These are phyloP conservation scores for Entomophthora muscae DNA, from an alignment of 371 early-diverging fungal species.

Conservation along the genomic window DNA sequence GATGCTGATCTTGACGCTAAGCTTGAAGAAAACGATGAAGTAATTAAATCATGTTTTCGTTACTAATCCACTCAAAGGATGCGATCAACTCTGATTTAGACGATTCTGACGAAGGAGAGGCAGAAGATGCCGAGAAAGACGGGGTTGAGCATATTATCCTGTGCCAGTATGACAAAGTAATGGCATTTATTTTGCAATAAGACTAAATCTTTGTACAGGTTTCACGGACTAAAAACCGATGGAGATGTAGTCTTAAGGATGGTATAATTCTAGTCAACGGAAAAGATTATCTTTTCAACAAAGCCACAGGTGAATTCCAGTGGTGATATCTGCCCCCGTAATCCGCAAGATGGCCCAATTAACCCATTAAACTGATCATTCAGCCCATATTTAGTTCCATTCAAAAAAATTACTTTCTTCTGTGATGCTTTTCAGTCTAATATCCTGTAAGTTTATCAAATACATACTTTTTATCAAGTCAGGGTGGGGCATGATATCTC, in stretches of 20 bases:
- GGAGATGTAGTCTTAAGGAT: constrained; percentile 90
- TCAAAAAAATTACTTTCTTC: no score
- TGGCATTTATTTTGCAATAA: background rate
- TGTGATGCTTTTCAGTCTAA: no score
- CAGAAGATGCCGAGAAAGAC: constrained; percentile 46
- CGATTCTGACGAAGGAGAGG: constrained; percentile 50
- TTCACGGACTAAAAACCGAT: constrained; percentile 87
- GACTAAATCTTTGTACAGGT: constrained; percentile 21
- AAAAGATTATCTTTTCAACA: constrained; percentile 81
- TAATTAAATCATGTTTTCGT: constrained; percentile 23
- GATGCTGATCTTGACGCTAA: constrained; percentile 8
- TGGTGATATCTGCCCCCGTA: constrained; percentile 32
- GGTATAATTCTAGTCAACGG: constrained; percentile 90
- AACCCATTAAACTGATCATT: no score
- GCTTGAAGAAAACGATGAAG: constrained; percentile 14
- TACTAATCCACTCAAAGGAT: constrained; percentile 23
- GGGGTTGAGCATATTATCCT: constrained; percentile 70
- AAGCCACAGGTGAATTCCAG: constrained; percentile 86
- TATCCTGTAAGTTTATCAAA: no score
- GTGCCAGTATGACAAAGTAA: constrained; percentile 87
- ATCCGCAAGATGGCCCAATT: no score
- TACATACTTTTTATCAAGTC: no score
- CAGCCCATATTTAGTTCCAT: no score
- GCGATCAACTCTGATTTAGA: constrained; percentile 74
- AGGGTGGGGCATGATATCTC: no score